Evolutionary conservation across 2,329 filamentous ascomycete species (phyloP), one percentile per base, ranked within the genome.

Genomic region (Penicillium sp.): DNA sequence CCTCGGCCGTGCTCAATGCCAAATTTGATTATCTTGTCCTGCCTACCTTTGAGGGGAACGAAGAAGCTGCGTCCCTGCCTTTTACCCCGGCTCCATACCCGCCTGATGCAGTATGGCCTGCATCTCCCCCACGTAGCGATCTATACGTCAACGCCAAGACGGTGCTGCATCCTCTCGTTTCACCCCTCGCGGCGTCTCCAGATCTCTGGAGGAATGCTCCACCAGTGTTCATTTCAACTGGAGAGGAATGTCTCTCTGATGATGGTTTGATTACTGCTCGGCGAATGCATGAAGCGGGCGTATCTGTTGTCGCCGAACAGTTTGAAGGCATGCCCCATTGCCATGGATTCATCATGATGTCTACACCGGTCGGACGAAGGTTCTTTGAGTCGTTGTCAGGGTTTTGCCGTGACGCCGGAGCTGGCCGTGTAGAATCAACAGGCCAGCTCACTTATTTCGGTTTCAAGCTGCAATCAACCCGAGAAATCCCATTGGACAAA

Each of bases 271-370:
- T 78, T 5, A 45, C 75, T 2, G 75, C 76, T 3, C 71, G 75
- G 18, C 74, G 71, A 24, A 65, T 78, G 26, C 67, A 75, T 52
- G 64, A 68, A 14, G 71, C 63, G 8, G 75, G 75, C 21, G 71
- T 65, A 3, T 55, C 70, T 1, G 69, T 77, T 9, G 58, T 73
- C 3, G 67, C 76, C 5, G 71, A 77, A 43, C 71, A 73, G 43
- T 77, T 74, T 45, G 77, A 79, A 54, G 76, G 76, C 9, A 77
- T 77, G 72, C 77, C 77, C 9, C 77, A 79, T 54, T 77, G 75
- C 46, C 77, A 91, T 67, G 83, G 81, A 0, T 64, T 85, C 58
- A 59, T 90, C 1, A 72, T 90, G 51, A 71, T 78, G 1, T 71
- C 73, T 4, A 68, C 79, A 2, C 67, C 76, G 1, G 78, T 73